Evolutionary conservation across 306 rosid species (phyloP).

Genomic region (Pterocarpus santalinus): DNA sequence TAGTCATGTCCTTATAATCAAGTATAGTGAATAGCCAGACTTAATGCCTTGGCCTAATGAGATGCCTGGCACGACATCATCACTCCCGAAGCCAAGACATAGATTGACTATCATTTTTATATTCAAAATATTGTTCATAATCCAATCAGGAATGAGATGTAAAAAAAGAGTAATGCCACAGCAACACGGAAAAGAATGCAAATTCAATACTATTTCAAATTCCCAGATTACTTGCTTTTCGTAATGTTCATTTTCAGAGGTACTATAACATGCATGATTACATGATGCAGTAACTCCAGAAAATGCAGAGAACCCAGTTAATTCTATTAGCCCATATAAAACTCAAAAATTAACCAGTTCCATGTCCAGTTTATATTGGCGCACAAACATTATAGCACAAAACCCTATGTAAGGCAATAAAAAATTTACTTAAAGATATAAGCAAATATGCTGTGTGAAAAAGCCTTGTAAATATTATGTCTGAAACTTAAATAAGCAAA

Average conservation of each 20-base stretch:
- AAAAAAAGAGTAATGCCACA: too few species aligned
- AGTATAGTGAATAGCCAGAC: too few species aligned
- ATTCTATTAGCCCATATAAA: conserved; percentile 11
- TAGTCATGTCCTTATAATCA: too few species aligned
- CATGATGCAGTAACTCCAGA: conserved; percentile 17
- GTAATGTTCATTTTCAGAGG: neutral
- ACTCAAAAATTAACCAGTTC: neutral
- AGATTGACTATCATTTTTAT: too few species aligned
- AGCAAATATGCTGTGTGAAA: conserved; percentile 21
- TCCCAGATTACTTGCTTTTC: conserved; percentile 9
- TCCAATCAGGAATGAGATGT: too few species aligned
- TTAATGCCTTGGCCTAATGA: too few species aligned
- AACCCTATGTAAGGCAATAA: conserved; percentile 17
- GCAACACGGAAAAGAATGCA: neutral
- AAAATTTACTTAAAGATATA: conserved; percentile 29
- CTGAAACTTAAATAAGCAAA: too few species aligned
- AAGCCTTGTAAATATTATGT: neutral
- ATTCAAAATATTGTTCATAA: too few species aligned
- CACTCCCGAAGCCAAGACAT: too few species aligned
- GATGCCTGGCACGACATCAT: too few species aligned
- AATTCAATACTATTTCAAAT: conserved; percentile 18
- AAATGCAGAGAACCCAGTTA: conserved; percentile 22
- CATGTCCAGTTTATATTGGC: conserved; percentile 2
- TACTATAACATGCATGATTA: conserved; percentile 3
- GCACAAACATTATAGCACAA: conserved; percentile 23